These are phyloP conservation scores for Yarrowia deformans DNA, from an alignment of 805 yeast species.

Conservation along the genomic window DNA sequence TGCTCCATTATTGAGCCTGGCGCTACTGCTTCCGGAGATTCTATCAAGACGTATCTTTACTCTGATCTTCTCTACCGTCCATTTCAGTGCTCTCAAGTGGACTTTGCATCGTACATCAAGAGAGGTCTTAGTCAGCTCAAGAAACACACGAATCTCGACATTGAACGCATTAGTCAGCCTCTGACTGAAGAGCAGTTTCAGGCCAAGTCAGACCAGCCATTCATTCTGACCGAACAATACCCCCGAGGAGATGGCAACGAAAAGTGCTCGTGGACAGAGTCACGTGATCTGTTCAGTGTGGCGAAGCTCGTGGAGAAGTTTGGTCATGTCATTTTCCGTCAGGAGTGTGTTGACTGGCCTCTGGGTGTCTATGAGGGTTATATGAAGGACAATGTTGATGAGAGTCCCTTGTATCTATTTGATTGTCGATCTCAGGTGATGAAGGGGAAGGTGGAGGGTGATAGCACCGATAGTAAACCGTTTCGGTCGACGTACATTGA, in stretches of 20 bases:
- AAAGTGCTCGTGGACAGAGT: conserved; percentile 46
- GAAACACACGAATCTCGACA: conserved; percentile 14
- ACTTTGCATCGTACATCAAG: conserved; percentile 60
- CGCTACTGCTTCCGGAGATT: conserved; percentile 5
- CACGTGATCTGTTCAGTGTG: conserved; percentile 74
- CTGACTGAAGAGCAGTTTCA: conserved; percentile 12
- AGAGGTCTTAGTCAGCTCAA: conserved; percentile 55
- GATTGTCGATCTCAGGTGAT: conserved; percentile 81
- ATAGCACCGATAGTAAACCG: not conserved
- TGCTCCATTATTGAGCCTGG: conserved; percentile 47
- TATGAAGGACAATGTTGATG: conserved; percentile 69
- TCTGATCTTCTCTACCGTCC: conserved; percentile 85
- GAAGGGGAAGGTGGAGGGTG: conserved; percentile 45
- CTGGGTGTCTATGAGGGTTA: conserved; percentile 67
- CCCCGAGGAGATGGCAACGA: conserved; percentile 12
- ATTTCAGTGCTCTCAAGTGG: conserved; percentile 76
- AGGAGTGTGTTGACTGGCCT: conserved; percentile 86
- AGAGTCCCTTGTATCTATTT: conserved; percentile 83
- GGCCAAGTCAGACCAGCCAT: conserved; percentile 10
- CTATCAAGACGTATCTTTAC: conserved; percentile 55
- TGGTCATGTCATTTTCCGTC: conserved; percentile 71
- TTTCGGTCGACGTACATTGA: conserved; percentile 9
- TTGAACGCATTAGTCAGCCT: conserved; percentile 4
- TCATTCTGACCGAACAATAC: conserved; percentile 34
- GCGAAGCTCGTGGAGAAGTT: conserved; percentile 59